Conservation (phyloP, 495 filamentous ascomycete genomes). For the Letharia columbiana region DNA sequence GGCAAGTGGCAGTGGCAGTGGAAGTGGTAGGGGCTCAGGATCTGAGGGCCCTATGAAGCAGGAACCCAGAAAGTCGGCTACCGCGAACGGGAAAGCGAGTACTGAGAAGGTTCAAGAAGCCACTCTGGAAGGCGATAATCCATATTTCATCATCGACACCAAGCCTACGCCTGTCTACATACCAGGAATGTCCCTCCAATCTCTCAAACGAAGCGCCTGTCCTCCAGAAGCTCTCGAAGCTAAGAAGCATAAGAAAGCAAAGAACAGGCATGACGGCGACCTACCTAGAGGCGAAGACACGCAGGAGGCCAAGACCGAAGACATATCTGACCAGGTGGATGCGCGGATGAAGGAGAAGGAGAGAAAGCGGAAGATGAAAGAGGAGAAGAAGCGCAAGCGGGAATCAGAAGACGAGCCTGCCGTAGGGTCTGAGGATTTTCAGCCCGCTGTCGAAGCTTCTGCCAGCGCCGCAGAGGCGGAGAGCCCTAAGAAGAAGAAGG, state of each 20-base stretch:
- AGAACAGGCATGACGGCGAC: constrained; percentile 19
- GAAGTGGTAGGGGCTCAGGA: constrained; percentile 6
- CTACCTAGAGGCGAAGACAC: neutral
- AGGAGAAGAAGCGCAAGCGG: constrained; percentile 32
- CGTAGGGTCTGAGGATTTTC: neutral
- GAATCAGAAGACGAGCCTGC: constrained; percentile 18
- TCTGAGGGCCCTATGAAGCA: neutral
- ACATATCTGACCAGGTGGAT: constrained; percentile 33
- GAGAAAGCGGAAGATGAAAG: constrained; percentile 26
- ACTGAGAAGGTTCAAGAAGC: constrained; percentile 9
- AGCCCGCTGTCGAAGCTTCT: constrained; percentile 2
- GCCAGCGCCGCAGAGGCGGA: constrained; percentile 1
- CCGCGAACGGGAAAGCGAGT: constrained; percentile 9
- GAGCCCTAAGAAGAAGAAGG: constrained; percentile 22
- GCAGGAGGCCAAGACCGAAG: constrained; percentile 27
- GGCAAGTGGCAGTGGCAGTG: constrained; percentile 17
- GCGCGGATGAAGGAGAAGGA: constrained; percentile 32
- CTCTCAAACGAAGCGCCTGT: constrained; percentile 17
- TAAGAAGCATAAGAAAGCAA: constrained; percentile 26
- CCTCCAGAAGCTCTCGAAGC: constrained; percentile 15
- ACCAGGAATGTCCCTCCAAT: constrained; percentile 11
- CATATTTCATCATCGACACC: constrained; percentile 25
- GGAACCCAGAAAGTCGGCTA: neutral
- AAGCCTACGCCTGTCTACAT: constrained; percentile 26
- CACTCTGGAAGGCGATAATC: constrained; percentile 11